Evolutionary conservation across 179 eudicot species (phyloP).

Genomic region (Camellia oleifera): DNA sequence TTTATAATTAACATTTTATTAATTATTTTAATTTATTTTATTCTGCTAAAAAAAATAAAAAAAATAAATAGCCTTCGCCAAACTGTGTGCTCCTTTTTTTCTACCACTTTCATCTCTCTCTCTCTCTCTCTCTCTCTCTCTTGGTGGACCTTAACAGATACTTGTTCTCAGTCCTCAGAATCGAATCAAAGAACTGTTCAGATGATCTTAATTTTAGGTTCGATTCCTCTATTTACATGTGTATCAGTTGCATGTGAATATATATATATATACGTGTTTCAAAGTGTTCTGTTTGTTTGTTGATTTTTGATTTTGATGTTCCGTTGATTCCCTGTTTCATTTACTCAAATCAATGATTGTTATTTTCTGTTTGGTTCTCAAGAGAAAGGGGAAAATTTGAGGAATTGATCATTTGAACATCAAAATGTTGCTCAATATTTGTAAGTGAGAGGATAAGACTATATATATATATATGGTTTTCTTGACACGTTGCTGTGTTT

Average conservation of each 20-base stretch:
- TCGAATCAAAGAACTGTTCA: not conserved
- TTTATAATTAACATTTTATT: too few species aligned
- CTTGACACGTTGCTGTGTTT: not conserved
- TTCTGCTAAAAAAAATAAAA: too few species aligned
- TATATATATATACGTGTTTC: not conserved
- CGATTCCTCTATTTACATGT: not conserved
- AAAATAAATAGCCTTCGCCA: too few species aligned
- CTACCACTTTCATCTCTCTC: not conserved
- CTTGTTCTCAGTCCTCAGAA: not conserved
- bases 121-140: conserved; percentile 11
- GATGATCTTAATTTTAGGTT: conserved; percentile 8
- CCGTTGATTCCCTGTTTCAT: not conserved
- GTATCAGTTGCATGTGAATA: not conserved
- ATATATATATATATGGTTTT: not conserved
- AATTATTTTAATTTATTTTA: too few species aligned
- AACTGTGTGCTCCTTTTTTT: too few species aligned
- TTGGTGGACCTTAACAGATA: not conserved
- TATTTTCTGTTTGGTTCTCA: not conserved
- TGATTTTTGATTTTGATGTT: not conserved
- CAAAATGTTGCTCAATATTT: too few species aligned
- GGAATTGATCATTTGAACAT: not conserved
- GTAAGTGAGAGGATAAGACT: not conserved
- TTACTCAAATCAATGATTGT: not conserved
- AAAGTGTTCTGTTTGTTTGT: not conserved
- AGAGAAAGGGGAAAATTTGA: not conserved